Evolutionary conservation across 768 basidiomycete genomes (phyloP).

Genomic region (Xerocomellus dryophilus): DNA sequence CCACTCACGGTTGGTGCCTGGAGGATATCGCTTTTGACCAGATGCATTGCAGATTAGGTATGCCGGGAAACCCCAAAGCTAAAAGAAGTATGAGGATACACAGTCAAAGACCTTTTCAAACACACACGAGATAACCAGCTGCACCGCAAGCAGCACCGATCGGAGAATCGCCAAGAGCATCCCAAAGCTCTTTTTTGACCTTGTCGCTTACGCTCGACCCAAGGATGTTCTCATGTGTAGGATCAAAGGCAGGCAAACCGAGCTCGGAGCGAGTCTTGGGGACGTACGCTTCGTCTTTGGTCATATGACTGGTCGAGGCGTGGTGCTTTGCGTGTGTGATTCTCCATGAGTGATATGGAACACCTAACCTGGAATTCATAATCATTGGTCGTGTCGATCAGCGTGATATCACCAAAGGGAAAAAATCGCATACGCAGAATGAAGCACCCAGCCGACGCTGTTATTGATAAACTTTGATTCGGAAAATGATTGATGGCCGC

Average conservation of each 20-base stretch:
- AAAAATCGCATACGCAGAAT: conserved; percentile 65
- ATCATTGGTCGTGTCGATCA: conserved; percentile 5
- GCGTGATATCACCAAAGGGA: conserved; percentile 16
- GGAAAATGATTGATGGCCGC: conserved; percentile 95
- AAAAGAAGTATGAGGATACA: neutral
- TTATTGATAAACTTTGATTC: conserved; percentile 91
- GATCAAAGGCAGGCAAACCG: conserved; percentile 63
- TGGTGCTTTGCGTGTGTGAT: conserved; percentile 95
- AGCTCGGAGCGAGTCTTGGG: conserved; percentile 78
- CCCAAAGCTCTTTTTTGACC: conserved; percentile 70
- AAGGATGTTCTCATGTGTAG: conserved; percentile 58
- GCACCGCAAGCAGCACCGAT: conserved; percentile 57
- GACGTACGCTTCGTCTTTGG: conserved; percentile 94
- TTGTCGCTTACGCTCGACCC: conserved; percentile 66
- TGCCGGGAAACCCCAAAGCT: conserved; percentile 83
- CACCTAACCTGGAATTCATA: conserved; percentile 62
- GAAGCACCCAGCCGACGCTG: conserved; percentile 86
- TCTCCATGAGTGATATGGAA: conserved; percentile 96
- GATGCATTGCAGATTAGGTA: conserved; percentile 83
- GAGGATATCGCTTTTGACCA: conserved; percentile 80
- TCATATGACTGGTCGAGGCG: conserved; percentile 90
- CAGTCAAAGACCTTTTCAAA: neutral
- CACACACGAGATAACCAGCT: conserved; percentile 57
- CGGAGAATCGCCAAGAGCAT: conserved; percentile 90
- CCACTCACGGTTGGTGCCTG: conserved; percentile 71